Base-by-base conservation (phyloP, 768 basidiomycete species). In the Cystofilobasidium capitatum region DNA sequence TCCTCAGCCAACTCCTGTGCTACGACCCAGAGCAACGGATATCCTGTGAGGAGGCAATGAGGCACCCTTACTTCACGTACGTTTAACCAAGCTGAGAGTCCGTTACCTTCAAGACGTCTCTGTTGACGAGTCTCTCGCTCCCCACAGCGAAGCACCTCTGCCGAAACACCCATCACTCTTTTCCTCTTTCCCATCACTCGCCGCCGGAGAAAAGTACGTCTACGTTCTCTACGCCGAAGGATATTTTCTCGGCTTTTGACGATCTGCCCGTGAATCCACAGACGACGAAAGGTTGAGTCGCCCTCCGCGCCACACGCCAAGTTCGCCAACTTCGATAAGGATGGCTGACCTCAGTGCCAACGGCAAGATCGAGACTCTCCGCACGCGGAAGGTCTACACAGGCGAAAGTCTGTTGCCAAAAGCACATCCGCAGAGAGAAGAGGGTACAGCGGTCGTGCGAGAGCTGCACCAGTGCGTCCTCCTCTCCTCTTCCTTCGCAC, bases 81-180 rank as follows among this genome's bases (percentile, higher is more conserved):
- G 85, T 63, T 29, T 7, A 22, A 20, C 47, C 29, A 22, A 1
- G 57, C 31, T 22, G 35, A 2, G 44, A 42, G 60, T 35, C 68
- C 36, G 64, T 40, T 17, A 20, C 47, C 44, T 12, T 62, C 37
- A 40, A 57, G 22, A 40, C 12, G 47, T 49, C 42, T 36, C 44
- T 44, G 10, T 14, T 35, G 24, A 13, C 31, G 6, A 24, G 13
- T 17, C 42, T 40, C 2, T 29, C 24, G 8, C 26, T 29, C 31
- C 24, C 9, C 29, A 13, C 70, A 96, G 91, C 6, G 96, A 98
- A 78, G 87, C 91, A 0, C 96, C 96, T 0, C 78, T 89, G 42
- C 96, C 96, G 0, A 98, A 99, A 75, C 93, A 98, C 76, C 89
- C 91, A 20, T 91, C 94, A 74, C 79, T 98, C 67, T 98, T 99